Evolutionary conservation across 495 filamentous ascomycete species (phyloP).

Genomic region (Daldinia decipiens): DNA sequence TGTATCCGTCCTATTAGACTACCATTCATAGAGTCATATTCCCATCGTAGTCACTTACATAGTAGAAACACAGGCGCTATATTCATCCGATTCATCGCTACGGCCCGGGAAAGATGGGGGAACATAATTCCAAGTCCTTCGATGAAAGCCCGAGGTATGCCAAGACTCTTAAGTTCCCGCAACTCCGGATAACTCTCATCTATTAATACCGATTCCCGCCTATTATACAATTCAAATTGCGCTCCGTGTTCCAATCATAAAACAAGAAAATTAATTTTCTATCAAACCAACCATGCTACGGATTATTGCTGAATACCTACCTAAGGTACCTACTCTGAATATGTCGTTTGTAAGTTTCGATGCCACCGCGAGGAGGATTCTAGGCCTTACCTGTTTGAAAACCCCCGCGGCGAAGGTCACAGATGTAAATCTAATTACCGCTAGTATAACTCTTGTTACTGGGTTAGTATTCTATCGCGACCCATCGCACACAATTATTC

Average conservation of each 20-base stretch:
- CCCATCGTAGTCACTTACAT: background rate
- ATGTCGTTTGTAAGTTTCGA: background rate
- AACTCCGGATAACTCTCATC: conserved; percentile 35
- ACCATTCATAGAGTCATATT: too few relatives aligned
- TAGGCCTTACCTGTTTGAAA: conserved; percentile 5
- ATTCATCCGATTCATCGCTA: conserved; percentile 24
- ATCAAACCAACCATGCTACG: background rate
- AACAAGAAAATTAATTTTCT: background rate
- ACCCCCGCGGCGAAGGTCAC: conserved; percentile 23
- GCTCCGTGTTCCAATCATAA: background rate
- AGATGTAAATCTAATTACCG: conserved; percentile 26
- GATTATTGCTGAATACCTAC: background rate
- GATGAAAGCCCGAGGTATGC: conserved; percentile 21
- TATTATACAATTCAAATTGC: conserved; percentile 21
- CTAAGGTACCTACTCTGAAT: too few relatives aligned
- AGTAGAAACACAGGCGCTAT: background rate
- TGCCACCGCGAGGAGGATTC: background rate
- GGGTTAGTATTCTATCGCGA: background rate
- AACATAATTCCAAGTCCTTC: conserved; percentile 23
- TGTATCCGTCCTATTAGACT: background rate
- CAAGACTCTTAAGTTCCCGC: conserved; percentile 33
- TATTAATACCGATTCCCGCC: conserved; percentile 24
- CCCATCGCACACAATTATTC: background rate
- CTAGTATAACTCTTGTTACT: conserved; percentile 16
- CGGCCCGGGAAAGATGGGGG: background rate